Percentiles rank a stretch among this genome's conserved stretches.
Evolutionary conservation across 2,329 filamentous ascomycete species (phyloP).

Genomic region (Aspergillus sp.): DNA sequence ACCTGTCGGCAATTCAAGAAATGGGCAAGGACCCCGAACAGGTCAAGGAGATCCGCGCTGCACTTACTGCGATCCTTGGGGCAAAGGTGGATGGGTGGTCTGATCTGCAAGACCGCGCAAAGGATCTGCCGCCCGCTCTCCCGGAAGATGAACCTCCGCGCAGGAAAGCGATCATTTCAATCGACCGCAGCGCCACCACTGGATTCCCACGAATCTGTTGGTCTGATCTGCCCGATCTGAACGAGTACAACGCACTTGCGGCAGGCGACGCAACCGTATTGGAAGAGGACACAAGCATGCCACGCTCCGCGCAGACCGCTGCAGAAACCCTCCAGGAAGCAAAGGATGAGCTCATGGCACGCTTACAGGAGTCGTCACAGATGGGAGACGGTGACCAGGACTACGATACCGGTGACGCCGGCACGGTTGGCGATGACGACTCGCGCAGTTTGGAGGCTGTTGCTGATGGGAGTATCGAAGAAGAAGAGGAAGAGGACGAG

Average conservation of each 20-base stretch:
- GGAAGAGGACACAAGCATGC: conserved; percentile 46
- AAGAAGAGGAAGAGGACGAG: conserved; percentile 55
- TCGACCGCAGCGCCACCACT: conserved; percentile 39
- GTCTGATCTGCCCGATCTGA: conserved; percentile 44
- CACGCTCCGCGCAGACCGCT: conserved; percentile 46
- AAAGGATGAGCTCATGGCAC: conserved; percentile 51
- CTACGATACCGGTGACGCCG: conserved; percentile 40
- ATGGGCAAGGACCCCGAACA: conserved; percentile 46
- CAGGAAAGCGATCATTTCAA: conserved; percentile 41
- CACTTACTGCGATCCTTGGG: conserved; percentile 42
- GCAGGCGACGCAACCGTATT: conserved; percentile 39
- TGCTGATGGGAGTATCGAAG: conserved; percentile 45
- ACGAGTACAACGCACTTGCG: conserved; percentile 38
- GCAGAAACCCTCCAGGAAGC: conserved; percentile 51
- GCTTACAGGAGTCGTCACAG: conserved; percentile 45
- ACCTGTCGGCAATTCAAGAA: conserved; percentile 43
- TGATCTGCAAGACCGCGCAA: conserved; percentile 38
- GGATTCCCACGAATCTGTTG: conserved; percentile 41
- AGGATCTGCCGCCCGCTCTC: conserved; percentile 33
- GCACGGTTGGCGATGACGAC: conserved; percentile 43
- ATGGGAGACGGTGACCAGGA: conserved; percentile 40
- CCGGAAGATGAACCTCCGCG: conserved; percentile 36
- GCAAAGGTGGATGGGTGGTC: conserved; percentile 46
- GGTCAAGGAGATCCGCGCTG: conserved; percentile 44
- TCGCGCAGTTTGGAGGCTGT: conserved; percentile 41